A percentile compares a stretch with the other conserved stretches of the same genome.
These are phyloP conservation scores for Comarum palustre DNA, from an alignment of 306 rosid genomes.

Conservation along the genomic window DNA sequence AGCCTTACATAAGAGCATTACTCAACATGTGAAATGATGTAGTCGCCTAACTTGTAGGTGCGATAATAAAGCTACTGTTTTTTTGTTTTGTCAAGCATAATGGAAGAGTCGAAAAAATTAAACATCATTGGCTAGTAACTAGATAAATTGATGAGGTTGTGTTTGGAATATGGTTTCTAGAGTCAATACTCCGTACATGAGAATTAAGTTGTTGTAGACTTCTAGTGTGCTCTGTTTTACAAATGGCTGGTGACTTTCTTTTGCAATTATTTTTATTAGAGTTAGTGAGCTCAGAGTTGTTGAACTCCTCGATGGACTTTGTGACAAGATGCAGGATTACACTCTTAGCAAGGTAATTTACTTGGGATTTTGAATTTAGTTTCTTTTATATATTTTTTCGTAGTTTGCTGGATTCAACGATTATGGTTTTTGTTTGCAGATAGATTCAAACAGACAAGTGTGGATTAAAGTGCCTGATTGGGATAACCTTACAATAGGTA, in stretches of 20 bases:
- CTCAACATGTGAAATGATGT: background rate
- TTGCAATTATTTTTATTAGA: conserved; percentile 37
- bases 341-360: conserved; percentile 56
- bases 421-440: conserved; percentile 41
- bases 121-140: background rate
- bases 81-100: too few species aligned
- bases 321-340: conserved; percentile 95
- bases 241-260: conserved; percentile 4
- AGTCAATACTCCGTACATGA: conserved; percentile 15
- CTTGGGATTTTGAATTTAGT: background rate
- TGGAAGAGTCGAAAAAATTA: background rate
- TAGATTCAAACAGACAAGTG: conserved; percentile 35
- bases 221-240: background rate
- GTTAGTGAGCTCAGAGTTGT: conserved; percentile 85
- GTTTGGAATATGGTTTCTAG: background rate
- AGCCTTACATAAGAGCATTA: background rate
- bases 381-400: background rate
- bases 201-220: background rate
- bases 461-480: conserved; percentile 83
- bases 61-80: too few species aligned
- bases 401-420: background rate
- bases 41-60: too few species aligned
- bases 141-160: background rate
- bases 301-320: conserved; percentile 91
- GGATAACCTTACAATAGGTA: conserved; percentile 68